Evolutionary conservation across 2,329 filamentous ascomycete species (phyloP).

Genomic region (Fusarium sp.): DNA sequence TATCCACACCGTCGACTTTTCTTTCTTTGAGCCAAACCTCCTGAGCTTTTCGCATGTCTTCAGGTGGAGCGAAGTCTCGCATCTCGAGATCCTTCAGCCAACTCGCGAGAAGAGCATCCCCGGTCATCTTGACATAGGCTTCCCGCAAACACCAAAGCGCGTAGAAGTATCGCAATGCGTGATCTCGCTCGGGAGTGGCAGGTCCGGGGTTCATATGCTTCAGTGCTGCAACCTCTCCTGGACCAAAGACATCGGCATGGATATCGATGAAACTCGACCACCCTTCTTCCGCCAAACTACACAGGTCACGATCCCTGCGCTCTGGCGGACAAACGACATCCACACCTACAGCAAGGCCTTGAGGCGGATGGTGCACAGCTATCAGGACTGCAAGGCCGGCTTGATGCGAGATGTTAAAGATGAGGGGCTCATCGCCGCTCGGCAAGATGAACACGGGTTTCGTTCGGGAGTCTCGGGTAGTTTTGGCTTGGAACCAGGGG

Average conservation of each 20-base stretch:
- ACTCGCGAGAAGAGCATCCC: slow-evolving; percentile 77
- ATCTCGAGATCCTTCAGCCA: slow-evolving; percentile 81
- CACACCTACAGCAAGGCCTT: slow-evolving; percentile 67
- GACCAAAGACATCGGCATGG: slow-evolving; percentile 76
- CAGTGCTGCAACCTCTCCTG: slow-evolving; percentile 70
- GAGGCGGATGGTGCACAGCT: slow-evolving; percentile 57
- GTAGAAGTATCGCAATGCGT: slow-evolving; percentile 77
- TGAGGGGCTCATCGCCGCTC: slow-evolving; percentile 60
- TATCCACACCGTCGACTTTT: slow-evolving; percentile 50
- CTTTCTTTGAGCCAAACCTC: slow-evolving; percentile 49
- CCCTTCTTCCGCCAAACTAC: slow-evolving; percentile 67
- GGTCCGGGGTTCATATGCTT: slow-evolving; percentile 55
- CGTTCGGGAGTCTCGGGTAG: slow-evolving; percentile 65
- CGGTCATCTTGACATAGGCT: slow-evolving; percentile 85
- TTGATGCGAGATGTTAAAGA: slow-evolving; percentile 84
- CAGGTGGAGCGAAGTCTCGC: slow-evolving; percentile 68
- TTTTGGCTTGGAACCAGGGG: slow-evolving; percentile 68
- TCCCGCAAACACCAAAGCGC: slow-evolving; percentile 83
- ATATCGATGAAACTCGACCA: slow-evolving; percentile 77
- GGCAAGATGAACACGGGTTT: slow-evolving; percentile 66
- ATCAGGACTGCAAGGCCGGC: slow-evolving; percentile 77
- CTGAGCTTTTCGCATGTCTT: slow-evolving; percentile 38
- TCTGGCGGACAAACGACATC: slow-evolving; percentile 83
- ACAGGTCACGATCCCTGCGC: slow-evolving; percentile 70
- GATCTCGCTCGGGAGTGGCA: slow-evolving; percentile 54